Percentiles rank a stretch among this genome's conserved stretches.
Conservation (phyloP, 306 rosid species). For the Vigna radiata region DNA sequence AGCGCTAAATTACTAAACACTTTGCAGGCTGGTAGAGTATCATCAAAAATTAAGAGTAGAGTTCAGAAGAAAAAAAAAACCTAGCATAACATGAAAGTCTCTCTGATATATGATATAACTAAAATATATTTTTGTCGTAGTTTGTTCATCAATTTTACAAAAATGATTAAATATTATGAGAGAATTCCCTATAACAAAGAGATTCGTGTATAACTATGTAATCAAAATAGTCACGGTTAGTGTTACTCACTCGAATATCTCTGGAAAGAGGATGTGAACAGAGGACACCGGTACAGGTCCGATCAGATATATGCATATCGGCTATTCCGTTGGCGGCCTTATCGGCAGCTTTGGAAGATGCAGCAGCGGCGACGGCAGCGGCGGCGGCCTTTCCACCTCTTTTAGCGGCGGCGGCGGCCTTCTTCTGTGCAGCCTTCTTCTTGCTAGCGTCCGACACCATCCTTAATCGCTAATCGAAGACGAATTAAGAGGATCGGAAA, state of each 20-base stretch:
- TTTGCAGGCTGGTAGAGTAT: neutral
- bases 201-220: neutral
- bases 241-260: slow-evolving; percentile 76
- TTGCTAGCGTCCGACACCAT: slow-evolving; percentile 99
- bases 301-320: slow-evolving; percentile 75
- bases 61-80: neutral
- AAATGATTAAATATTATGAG: neutral
- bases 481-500: slow-evolving; percentile 4
- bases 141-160: neutral
- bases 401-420: slow-evolving; percentile 97
- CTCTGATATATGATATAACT: neutral
- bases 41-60: neutral
- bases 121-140: neutral
- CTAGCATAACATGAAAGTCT: neutral
- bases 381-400: slow-evolving; percentile 81
- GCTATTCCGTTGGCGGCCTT: slow-evolving; percentile 62
- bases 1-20: neutral
- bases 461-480: slow-evolving; percentile 9
- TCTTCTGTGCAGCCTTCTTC: slow-evolving; percentile 97
- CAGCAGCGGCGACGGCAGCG: slow-evolving; percentile 44
- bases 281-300: slow-evolving; percentile 93
- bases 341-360: slow-evolving; percentile 60
- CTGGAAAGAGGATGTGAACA: slow-evolving; percentile 95
- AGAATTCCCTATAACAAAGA: neutral
- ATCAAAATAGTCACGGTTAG: neutral